A percentile compares a stretch with the other conserved stretches of the same genome.
Evolutionary conservation across 2,329 filamentous ascomycete species (phyloP).

Genomic region (Exophiala sp.): DNA sequence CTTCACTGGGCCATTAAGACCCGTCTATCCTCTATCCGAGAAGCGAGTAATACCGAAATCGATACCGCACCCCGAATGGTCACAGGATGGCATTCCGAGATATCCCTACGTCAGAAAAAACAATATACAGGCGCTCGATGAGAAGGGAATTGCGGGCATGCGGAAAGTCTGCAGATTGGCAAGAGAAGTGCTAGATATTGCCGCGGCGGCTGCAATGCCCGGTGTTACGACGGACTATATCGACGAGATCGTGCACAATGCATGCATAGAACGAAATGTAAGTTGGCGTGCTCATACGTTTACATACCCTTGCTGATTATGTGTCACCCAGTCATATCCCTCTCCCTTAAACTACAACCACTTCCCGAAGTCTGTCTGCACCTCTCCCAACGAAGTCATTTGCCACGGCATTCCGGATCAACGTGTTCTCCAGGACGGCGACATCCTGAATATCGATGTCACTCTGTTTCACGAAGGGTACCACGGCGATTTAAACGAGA

Average conservation of each 20-base stretch:
- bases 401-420: slow-evolving; percentile 98
- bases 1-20: slow-evolving; percentile 77
- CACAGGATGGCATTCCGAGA: slow-evolving; percentile 73
- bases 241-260: slow-evolving; percentile 91
- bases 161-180: slow-evolving; percentile 83
- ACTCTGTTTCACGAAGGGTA: slow-evolving; percentile 92
- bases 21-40: slow-evolving; percentile 79
- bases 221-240: slow-evolving; percentile 95
- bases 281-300: slow-evolving; percentile 34
- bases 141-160: slow-evolving; percentile 81
- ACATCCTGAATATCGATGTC: slow-evolving; percentile 96
- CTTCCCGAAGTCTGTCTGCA: slow-evolving; percentile 98
- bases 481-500: slow-evolving; percentile 96
- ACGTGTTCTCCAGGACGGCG: slow-evolving; percentile 79
- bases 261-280: slow-evolving; percentile 88
- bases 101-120: slow-evolving; percentile 66
- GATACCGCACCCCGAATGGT: slow-evolving; percentile 85
- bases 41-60: slow-evolving; percentile 70
- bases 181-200: slow-evolving; percentile 88
- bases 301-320: slow-evolving; percentile 3
- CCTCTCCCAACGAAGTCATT: slow-evolving; percentile 93
- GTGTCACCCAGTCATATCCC: slow-evolving; percentile 71
- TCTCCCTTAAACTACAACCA: slow-evolving; percentile 92
- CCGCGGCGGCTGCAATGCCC: slow-evolving; percentile 77
- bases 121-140: slow-evolving; percentile 78